These are phyloP conservation scores for Rosa hybrid DNA, from an alignment of 331 rosid genomes.

Conservation along the genomic window DNA sequence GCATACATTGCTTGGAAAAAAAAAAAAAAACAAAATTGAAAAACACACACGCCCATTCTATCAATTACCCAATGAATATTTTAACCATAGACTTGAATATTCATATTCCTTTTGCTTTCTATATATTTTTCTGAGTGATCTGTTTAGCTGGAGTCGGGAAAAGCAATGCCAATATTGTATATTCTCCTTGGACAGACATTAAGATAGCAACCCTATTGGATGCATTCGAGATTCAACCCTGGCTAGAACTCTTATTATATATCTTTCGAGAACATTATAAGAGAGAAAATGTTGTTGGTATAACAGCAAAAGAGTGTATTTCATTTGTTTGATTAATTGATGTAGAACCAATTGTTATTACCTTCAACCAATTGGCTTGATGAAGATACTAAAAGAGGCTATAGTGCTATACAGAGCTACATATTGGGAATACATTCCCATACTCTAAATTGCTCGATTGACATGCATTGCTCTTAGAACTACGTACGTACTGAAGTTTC, in stretches of 20 bases:
- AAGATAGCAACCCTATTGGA: background rate
- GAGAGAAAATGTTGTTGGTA: background rate
- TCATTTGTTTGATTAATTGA: background rate
- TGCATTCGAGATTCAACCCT: background rate
- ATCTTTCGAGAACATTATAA: background rate
- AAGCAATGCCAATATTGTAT: constrained; percentile 10
- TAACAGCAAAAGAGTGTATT: background rate
- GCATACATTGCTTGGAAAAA: background rate
- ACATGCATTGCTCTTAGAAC: background rate
- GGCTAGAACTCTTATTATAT: background rate
- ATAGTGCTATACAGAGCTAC: background rate
- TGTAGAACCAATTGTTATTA: background rate
- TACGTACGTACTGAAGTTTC: background rate
- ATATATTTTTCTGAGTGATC: background rate
- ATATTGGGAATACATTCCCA: background rate
- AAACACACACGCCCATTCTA: background rate
- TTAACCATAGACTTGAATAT: background rate
- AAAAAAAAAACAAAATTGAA: background rate
- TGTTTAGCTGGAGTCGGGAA: constrained; percentile 17
- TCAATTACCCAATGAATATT: background rate
- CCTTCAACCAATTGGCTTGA: background rate
- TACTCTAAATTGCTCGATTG: background rate
- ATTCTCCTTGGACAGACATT: constrained; percentile 6
- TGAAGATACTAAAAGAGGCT: background rate
- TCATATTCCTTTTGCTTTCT: background rate